Evolutionary conservation across 352 stramenopile species (phyloP), one percentile per base, ranked within the genome.

Genomic region (Phytophthora cryptogea): DNA sequence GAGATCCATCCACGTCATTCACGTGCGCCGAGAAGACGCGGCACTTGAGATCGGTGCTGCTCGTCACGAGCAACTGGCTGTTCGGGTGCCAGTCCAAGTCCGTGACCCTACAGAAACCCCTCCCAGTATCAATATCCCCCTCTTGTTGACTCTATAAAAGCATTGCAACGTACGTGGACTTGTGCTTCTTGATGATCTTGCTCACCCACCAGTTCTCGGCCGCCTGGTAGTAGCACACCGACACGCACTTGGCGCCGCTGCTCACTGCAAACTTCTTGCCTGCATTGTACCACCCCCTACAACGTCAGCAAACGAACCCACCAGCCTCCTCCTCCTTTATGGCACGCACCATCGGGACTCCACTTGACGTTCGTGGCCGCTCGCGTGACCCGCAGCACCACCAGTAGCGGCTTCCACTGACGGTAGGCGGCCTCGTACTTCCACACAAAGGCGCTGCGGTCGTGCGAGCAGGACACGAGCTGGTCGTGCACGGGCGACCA

Each of bases 161-260:
- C n/a, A 41, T 20, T 41, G 36, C 14, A 31, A 97, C 74, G 54
- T 92, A 95, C 86, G 94, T 98, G 33, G 88, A 97, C 79, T 98
- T 98, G 81, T 98, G 91, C 65, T 97, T 97, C 73, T 98, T 98
- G 74, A 98, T 97, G 68, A 98, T 96, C 79, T 98, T 98, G 60
- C 80, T 92, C 51, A 98, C 85, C 92, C 95, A 98, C 94, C 94
- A 98, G 72, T 98, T 95, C 63, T 97, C 91, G 6, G 76, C 65
- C 31, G 76, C 76, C 68, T 98, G 89, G 63, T 97, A 98, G 60
- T 90, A 94, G 65, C 92, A 98, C 41, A 98, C 89, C 0, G 94
- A 94, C 20, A 98, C 90, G 58, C 88, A 96, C 72, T 98, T 98
- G 60, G 90, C 80, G 31, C 91, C 89, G 52, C 87, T 97, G 20